Percentiles rank a stretch among this genome's conserved stretches.
phyloP scores from a whole-genome alignment of 2,329 filamentous ascomycete genomes.

The Aspergillus melleus region DNA sequence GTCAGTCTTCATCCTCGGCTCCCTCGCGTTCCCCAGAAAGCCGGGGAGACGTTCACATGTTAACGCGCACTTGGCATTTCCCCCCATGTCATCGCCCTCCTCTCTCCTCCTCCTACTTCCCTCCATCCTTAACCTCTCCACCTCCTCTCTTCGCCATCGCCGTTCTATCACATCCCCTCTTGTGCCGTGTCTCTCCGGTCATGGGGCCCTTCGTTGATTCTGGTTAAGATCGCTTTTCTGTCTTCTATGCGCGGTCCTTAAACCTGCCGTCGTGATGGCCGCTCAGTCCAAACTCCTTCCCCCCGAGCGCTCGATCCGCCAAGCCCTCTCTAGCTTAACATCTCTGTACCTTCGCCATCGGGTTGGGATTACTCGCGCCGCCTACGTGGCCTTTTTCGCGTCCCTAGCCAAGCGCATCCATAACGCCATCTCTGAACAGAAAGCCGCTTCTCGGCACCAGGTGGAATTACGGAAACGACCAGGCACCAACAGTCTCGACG shows the following conservation, averaged over 20 bases:
- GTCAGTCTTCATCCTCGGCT: not conserved
- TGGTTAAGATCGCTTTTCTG: constrained; percentile 17
- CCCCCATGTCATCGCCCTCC: constrained; percentile 1
- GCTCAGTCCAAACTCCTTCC: constrained; percentile 71
- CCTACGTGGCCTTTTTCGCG: constrained; percentile 80
- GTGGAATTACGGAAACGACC: constrained; percentile 59
- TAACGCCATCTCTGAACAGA: constrained; percentile 89
- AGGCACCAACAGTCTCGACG: constrained; percentile 42
- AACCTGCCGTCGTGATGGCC: constrained; percentile 58
- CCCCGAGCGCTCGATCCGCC: constrained; percentile 64
- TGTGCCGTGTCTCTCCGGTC: constrained; percentile 6
- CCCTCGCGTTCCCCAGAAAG: constrained; percentile 12
- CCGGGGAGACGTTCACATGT: constrained; percentile 20
- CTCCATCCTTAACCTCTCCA: not conserved
- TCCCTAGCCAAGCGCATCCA: constrained; percentile 84
- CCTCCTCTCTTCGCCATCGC: not conserved
- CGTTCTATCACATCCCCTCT: not conserved
- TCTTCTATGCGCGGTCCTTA: constrained; percentile 8
- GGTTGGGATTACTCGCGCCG: constrained; percentile 75
- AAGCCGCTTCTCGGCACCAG: constrained; percentile 72
- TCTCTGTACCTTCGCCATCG: constrained; percentile 76
- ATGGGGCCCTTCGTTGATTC: constrained; percentile 23
- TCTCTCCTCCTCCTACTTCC: not conserved
- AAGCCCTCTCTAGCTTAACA: constrained; percentile 66
- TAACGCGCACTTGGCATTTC: constrained; percentile 4